Base-by-base conservation (phyloP, 1,284 basidiomycete genomes). In the Meira miltonrushii region DNA sequence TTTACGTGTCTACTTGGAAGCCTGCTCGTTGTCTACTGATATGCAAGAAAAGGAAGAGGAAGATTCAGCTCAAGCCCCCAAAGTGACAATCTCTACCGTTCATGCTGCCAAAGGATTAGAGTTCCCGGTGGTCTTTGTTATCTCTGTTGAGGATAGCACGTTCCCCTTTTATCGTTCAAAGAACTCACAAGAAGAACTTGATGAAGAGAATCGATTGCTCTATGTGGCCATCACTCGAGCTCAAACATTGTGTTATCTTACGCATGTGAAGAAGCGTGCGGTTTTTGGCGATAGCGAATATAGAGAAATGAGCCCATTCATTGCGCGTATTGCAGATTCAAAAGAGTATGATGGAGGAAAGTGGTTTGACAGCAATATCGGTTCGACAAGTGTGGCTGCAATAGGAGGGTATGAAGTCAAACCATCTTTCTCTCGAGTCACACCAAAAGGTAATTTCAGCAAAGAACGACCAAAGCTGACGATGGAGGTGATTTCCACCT, bases 181-280 rank as follows among this genome's bases (percentile, higher is more conserved):
- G 1, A 79, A 79, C 60, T 17, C 46, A 21, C 67, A 78, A 25
- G 87, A 90, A 17, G 87, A 92, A 75, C 78, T 85, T 1, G 86
- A 87, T 21, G 92, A 94, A 81, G 91, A 94, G 79, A 81, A 87
- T 53, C 86, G 90, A 9, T 79, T 94, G 57, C 83, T 93, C 19
- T 95, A 92, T 72, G 91, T 94, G 4, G 91, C 90, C 0, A 92
- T 90, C 80, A 95, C 91, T 0, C 85, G 91, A 10, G 91, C 91
- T 0, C 88, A 93, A 73, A 82, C 82, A 2, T 81, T 91, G 15
- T 81, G 93, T 25, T 88, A 88, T 74, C 74, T 90, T 15, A 82
- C 84, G 60, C 48, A 79, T 66, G 57, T 61, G 13, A 50, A 62
- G 2, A 59, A 57, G 2, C 66, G 74, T 9, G 60, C 65, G 59